Conservation (phyloP, 202 grass and related monocot genomes). For the Tripidium arundinaceum region DNA sequence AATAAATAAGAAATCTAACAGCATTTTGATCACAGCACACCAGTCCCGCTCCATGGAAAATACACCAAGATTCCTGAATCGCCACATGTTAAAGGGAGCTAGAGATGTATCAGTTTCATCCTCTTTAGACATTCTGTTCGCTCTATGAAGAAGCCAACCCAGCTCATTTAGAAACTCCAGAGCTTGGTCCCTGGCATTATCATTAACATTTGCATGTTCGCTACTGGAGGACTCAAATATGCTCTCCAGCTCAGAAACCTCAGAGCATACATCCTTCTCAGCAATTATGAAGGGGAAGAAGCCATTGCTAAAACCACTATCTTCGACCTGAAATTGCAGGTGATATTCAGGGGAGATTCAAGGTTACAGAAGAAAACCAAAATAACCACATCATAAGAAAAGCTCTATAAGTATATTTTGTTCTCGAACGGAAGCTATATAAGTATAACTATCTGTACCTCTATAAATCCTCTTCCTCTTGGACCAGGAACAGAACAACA, state of each 20-base stretch:
- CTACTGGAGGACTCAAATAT: conserved; percentile 45
- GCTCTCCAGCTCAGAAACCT: conserved; percentile 82
- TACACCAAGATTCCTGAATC: conserved; percentile 70
- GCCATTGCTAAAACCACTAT: conserved; percentile 75
- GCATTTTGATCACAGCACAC: conserved; percentile 77
- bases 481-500: conserved; percentile 61
- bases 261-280: conserved; percentile 85
- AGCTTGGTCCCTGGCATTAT: conserved; percentile 63
- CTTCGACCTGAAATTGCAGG: conserved; percentile 66
- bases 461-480: conserved; percentile 96
- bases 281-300: conserved; percentile 98
- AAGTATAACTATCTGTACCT: conserved; percentile 44
- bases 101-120: conserved; percentile 27
- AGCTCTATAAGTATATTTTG: background rate
- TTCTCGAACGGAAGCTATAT: background rate
- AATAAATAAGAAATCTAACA: conserved; percentile 82
- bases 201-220: conserved; percentile 26
- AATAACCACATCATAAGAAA: conserved; percentile 23
- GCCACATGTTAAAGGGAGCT: conserved; percentile 47
- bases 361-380: conserved; percentile 15
- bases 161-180: conserved; percentile 88
- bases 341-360: conserved; percentile 16
- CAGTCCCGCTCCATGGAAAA: conserved; percentile 78
- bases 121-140: conserved; percentile 37
- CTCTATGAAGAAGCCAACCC: conserved; percentile 86